phyloP scores from a whole-genome alignment of 2,329 filamentous ascomycete genomes.

The Fusarium protoensiforme region DNA sequence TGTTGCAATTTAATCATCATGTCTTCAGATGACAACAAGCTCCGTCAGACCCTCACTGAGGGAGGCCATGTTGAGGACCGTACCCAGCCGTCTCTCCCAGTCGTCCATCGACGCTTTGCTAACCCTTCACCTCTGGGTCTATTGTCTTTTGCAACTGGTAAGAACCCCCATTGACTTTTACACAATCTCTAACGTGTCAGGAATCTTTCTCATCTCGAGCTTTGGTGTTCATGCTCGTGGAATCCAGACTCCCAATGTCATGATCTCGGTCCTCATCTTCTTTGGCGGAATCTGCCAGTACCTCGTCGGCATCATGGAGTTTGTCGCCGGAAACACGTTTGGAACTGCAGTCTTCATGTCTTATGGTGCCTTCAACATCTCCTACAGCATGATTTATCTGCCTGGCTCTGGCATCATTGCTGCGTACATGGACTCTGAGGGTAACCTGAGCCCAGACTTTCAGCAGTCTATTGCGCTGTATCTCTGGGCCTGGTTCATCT shows the following conservation, averaged over 20 bases:
- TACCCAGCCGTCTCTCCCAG: conserved; percentile 7
- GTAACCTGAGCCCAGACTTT: conserved; percentile 15
- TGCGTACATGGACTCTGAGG: conserved; percentile 14
- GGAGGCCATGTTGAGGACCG: conserved; percentile 19
- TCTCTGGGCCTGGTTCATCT: conserved; percentile 28
- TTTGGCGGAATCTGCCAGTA: conserved; percentile 30
- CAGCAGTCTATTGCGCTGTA: conserved; percentile 19
- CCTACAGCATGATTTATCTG: conserved; percentile 27
- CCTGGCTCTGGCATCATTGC: conserved; percentile 23
- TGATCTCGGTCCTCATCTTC: conserved; percentile 25
- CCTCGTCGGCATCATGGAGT: conserved; percentile 24
- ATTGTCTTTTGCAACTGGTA: conserved; percentile 23
- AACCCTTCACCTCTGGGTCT: conserved; percentile 23
- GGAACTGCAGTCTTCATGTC: conserved; percentile 25
- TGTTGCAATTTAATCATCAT: neutral
- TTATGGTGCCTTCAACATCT: conserved; percentile 27
- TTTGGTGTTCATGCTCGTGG: conserved; percentile 25
- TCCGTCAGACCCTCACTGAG: neutral
- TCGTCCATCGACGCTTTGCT: conserved; percentile 13
- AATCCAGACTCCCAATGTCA: conserved; percentile 26
- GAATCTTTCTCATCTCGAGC: conserved; percentile 26
- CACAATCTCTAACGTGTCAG: neutral
- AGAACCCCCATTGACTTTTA: neutral
- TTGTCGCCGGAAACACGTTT: conserved; percentile 24
- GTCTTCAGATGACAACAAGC: conserved; percentile 13